Percentiles rank a stretch among this genome's conserved stretches.
phyloP scores from a whole-genome alignment of 1,284 basidiomycete genomes.

The Tetrapyrgos nigripes region DNA sequence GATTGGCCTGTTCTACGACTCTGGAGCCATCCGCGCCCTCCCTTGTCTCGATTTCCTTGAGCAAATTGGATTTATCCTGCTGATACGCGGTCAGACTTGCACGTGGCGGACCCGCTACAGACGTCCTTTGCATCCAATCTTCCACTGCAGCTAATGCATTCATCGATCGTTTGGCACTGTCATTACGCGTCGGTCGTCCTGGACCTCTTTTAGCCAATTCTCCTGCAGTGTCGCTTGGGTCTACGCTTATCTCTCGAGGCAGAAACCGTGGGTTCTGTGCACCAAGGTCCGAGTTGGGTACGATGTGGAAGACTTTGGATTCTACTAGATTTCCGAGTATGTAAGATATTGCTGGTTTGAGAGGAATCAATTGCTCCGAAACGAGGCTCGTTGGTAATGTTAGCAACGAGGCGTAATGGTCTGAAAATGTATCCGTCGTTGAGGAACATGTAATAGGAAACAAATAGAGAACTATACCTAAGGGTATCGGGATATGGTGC shows the following conservation, averaged over 20 bases:
- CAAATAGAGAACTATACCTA: constrained; percentile 48
- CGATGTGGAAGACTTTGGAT: constrained; percentile 59
- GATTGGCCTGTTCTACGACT: constrained; percentile 49
- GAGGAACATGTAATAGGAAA: not conserved
- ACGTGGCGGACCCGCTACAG: constrained; percentile 36
- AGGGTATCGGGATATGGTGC: constrained; percentile 59
- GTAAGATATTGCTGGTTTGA: constrained; percentile 55
- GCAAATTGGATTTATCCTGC: constrained; percentile 44
- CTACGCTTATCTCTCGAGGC: constrained; percentile 67
- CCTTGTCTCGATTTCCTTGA: constrained; percentile 35
- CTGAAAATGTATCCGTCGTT: constrained; percentile 39
- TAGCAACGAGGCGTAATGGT: constrained; percentile 56
- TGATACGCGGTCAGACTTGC: constrained; percentile 46
- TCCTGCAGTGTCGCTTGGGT: constrained; percentile 24
- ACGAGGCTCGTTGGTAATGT: constrained; percentile 50
- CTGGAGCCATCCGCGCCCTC: constrained; percentile 28
- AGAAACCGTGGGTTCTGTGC: constrained; percentile 64
- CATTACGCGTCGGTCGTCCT: constrained; percentile 70
- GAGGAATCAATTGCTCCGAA: constrained; percentile 43
- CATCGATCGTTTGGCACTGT: constrained; percentile 60
- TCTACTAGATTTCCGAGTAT: constrained; percentile 54
- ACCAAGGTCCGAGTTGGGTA: constrained; percentile 57
- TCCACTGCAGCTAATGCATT: constrained; percentile 57
- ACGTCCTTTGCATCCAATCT: constrained; percentile 53
- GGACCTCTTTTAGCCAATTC: constrained; percentile 53